Evolutionary conservation across 202 grass and related monocot species (phyloP).

Genomic region (Sporobolus alterniflorus): DNA sequence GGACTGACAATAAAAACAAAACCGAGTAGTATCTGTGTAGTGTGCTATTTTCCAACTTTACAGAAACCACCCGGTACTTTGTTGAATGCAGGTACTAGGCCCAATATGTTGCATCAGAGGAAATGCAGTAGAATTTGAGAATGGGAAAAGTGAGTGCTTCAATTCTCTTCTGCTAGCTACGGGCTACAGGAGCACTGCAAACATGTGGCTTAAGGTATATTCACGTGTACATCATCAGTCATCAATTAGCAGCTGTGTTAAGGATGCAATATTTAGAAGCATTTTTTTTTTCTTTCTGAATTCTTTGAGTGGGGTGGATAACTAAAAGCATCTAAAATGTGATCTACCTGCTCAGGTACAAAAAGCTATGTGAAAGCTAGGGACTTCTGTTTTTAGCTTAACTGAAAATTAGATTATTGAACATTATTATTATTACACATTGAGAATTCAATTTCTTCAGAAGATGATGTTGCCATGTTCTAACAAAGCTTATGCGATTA

Average conservation of each 20-base stretch:
- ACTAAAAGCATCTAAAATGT: neutral
- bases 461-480: neutral
- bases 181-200: constrained; percentile 49
- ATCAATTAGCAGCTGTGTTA: neutral
- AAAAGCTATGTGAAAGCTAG: neutral
- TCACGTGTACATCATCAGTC: neutral
- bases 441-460: neutral
- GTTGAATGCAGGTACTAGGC: constrained; percentile 41
- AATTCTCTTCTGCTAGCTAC: constrained; percentile 57
- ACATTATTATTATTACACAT: neutral
- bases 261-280: neutral
- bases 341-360: no score
- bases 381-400: neutral
- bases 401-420: neutral
- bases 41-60: neutral
- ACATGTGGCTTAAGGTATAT: constrained; percentile 69
- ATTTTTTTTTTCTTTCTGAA: neutral
- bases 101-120: constrained; percentile 35
- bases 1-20: no score
- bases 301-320: neutral
- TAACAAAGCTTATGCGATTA: neutral
- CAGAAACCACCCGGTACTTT: neutral
- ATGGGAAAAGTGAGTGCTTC: constrained; percentile 32
- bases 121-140: constrained; percentile 36
- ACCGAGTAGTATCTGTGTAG: no score